phyloP scores from a whole-genome alignment of 371 early-diverging fungal genomes.

The Lichtheimia ornata region DNA sequence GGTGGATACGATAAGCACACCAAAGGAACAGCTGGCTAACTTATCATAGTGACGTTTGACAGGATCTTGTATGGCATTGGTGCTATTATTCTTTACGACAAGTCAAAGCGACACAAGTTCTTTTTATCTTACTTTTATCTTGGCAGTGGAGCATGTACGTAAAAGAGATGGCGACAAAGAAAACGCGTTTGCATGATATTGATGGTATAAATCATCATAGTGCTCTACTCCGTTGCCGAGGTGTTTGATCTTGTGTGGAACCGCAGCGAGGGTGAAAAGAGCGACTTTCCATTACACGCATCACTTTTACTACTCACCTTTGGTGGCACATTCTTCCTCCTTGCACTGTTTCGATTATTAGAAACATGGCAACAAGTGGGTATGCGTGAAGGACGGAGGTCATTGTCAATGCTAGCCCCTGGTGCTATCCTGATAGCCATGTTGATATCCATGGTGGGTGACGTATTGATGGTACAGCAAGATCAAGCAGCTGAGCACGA shows the following conservation, averaged over 20 bases:
- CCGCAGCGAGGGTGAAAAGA: constrained; percentile 3
- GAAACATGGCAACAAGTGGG: constrained; percentile 15
- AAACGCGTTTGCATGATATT: too few relatives aligned
- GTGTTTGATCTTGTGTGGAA: constrained; percentile 17
- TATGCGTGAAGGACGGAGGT: not conserved
- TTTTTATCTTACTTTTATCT: constrained; percentile 17
- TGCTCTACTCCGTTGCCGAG: constrained; percentile 4
- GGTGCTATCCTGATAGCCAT: not conserved
- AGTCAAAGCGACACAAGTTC: constrained; percentile 14
- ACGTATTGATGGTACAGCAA: constrained; percentile 2
- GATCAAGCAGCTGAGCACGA: constrained; percentile 7
- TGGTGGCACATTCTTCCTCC: constrained; percentile 1
- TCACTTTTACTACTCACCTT: constrained; percentile 8
- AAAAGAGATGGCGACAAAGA: not conserved
- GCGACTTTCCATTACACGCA: constrained; percentile 16
- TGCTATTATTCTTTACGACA: constrained; percentile 8
- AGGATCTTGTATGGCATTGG: constrained; percentile 14
- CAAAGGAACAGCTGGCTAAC: not conserved
- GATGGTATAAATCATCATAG: not conserved
- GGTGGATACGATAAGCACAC: too few relatives aligned
- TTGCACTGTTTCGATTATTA: constrained; percentile 12
- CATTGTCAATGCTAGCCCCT: constrained; percentile 5
- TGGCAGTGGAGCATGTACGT: constrained; percentile 6
- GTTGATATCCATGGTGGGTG: constrained; percentile 3
- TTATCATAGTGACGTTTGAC: not conserved